phyloP scores from a whole-genome alignment of 2,329 filamentous ascomycete species.

The Cadophora gregata region DNA sequence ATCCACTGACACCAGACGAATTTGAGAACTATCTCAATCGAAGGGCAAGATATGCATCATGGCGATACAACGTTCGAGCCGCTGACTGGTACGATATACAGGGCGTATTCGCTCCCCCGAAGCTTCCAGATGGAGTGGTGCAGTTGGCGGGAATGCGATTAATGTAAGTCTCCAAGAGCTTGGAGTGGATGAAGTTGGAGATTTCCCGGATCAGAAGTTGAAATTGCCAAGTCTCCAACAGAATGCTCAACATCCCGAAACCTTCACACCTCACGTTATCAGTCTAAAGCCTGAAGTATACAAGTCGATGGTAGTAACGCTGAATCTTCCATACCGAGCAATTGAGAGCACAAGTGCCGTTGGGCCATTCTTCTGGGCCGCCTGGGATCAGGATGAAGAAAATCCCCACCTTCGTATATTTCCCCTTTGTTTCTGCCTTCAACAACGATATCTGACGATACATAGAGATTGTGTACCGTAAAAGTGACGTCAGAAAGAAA shows the following conservation, averaged over 20 bases:
- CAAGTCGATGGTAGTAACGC: constrained; percentile 59
- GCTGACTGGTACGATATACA: constrained; percentile 22
- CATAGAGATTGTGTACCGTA: constrained; percentile 66
- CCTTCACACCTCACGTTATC: constrained; percentile 62
- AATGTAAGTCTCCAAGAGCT: constrained; percentile 30
- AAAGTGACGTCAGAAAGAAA: constrained; percentile 70
- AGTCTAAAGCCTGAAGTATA: constrained; percentile 58
- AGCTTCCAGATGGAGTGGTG: constrained; percentile 36
- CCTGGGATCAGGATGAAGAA: constrained; percentile 61
- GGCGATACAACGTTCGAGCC: constrained; percentile 24
- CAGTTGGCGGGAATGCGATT: constrained; percentile 34
- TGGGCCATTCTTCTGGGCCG: constrained; percentile 68
- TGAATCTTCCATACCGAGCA: constrained; percentile 62
- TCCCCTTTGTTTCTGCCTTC: not conserved
- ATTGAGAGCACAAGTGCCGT: constrained; percentile 66
- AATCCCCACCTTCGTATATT: constrained; percentile 62
- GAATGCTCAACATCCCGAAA: constrained; percentile 60
- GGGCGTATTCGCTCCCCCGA: constrained; percentile 41
- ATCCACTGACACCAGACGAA: constrained; percentile 42
- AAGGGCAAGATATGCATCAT: constrained; percentile 35
- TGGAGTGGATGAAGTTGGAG: not conserved
- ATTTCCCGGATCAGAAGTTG: constrained; percentile 18
- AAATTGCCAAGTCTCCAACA: constrained; percentile 35
- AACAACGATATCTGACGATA: constrained; percentile 15
- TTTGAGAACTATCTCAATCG: constrained; percentile 44